phyloP scores from a whole-genome alignment of 148 eudicot species.

The Agrostemma githago region DNA sequence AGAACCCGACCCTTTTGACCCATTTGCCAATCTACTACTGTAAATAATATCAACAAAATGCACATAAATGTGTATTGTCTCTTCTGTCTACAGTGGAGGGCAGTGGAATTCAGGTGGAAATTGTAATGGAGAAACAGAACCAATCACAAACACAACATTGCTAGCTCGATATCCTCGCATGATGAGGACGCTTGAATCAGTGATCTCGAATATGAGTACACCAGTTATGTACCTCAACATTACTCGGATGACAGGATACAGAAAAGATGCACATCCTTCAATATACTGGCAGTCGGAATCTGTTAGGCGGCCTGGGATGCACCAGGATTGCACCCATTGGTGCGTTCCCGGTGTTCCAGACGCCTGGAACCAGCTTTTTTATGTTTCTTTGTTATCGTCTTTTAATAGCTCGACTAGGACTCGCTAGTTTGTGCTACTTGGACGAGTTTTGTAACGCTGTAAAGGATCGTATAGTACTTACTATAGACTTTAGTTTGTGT shows the following conservation, averaged over 20 bases:
- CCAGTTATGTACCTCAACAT: slow-evolving; percentile 52
- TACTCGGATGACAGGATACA: slow-evolving; percentile 49
- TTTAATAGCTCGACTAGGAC: slow-evolving; percentile 7
- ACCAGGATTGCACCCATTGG: slow-evolving; percentile 82
- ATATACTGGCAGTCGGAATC: slow-evolving; percentile 29
- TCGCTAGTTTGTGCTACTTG: neutral
- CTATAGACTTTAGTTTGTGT: neutral
- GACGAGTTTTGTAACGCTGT: neutral
- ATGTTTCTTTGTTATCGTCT: slow-evolving; percentile 36
- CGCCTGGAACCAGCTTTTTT: slow-evolving; percentile 68
- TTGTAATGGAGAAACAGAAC: slow-evolving; percentile 45
- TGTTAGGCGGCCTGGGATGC: slow-evolving; percentile 10
- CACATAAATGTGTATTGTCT: neutral
- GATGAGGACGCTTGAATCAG: slow-evolving; percentile 46
- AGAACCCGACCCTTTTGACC: too few relatives aligned
- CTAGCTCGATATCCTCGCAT: slow-evolving; percentile 43
- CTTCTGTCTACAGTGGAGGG: slow-evolving; percentile 35
- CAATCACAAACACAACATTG: slow-evolving; percentile 34
- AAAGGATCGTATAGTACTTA: neutral
- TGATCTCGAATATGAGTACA: slow-evolving; percentile 39
- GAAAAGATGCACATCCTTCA: slow-evolving; percentile 78
- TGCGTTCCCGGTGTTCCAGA: slow-evolving; percentile 83
- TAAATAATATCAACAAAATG: neutral
- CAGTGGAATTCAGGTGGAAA: slow-evolving; percentile 60
- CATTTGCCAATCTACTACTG: neutral